Conservation (phyloP, 2,329 filamentous ascomycete genomes). For the Alternaria triticimaculans region DNA sequence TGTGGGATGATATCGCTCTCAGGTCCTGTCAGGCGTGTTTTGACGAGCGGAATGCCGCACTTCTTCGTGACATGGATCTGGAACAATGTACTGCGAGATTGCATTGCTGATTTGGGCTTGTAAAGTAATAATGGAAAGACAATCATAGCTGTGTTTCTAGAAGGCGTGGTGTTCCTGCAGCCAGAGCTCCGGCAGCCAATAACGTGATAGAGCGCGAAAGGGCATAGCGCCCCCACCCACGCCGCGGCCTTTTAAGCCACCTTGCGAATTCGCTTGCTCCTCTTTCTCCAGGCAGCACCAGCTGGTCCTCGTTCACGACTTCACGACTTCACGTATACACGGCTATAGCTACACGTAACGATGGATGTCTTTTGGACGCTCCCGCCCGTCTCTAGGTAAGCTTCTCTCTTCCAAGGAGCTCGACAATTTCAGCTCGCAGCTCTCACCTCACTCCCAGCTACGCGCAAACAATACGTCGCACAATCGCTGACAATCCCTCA, state of each 20-base stretch:
- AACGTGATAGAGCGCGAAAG: slow-evolving; percentile 2
- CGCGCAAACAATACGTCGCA: neutral
- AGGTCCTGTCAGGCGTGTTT: neutral
- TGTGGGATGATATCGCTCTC: neutral
- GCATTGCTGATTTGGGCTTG: neutral
- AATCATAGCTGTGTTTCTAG: neutral
- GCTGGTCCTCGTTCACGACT: slow-evolving; percentile 40
- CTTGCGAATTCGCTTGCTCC: slow-evolving; percentile 23
- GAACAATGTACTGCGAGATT: neutral
- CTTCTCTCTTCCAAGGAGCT: slow-evolving; percentile 5
- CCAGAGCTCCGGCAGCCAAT: slow-evolving; percentile 4
- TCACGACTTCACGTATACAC: slow-evolving; percentile 18
- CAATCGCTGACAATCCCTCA: slow-evolving; percentile 53
- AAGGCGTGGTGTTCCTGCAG: neutral
- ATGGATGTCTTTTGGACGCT: slow-evolving; percentile 71
- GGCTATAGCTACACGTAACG: slow-evolving; percentile 26
- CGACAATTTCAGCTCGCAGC: neutral
- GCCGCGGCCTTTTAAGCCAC: slow-evolving; percentile 23
- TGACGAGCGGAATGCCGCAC: neutral
- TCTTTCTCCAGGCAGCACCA: slow-evolving; percentile 41
- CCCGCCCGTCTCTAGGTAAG: slow-evolving; percentile 71
- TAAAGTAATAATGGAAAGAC: neutral
- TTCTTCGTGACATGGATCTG: neutral
- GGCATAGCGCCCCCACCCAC: slow-evolving; percentile 14
- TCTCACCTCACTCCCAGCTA: neutral